Base-by-base conservation (phyloP, 805 yeast species). In the Wickerhamomyces canadensis region DNA sequence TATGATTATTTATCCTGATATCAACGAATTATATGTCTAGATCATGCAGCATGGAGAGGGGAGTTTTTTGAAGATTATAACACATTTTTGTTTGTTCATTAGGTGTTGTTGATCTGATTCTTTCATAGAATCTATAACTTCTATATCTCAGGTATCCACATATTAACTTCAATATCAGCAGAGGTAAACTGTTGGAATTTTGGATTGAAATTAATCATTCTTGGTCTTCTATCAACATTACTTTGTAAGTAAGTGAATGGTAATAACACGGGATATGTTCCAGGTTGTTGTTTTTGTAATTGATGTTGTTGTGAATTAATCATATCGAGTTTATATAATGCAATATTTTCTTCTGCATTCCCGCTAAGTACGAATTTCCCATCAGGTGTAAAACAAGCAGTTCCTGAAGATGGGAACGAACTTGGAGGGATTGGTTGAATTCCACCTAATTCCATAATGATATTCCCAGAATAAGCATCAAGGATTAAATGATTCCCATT, bases 391-490 rank as follows among this genome's bases (percentile, higher is more conserved):
- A 80, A 72, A 15, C 82, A 64, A 1, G 77, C 69, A 10, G 72
- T 67, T 1, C 84, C 84, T 0, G 78, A 68, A 38, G 74, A 73
- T 32, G 75, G 69, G 43, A 57, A 64, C 21, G 58, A 61, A 33
- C 66, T 45, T 5, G 60, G 51, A n/a, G 72, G 71, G 35, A 77
- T 58, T 0, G 74, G 67, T 12, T 51, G 52, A 19, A 71, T 72
- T 0, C 82, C 82, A 2, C 57, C 51, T n/a, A 81, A 59, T 16
- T 57, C 57, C 19, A 73, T 62, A 42, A 70, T 49, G 5, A 68
- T 52, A 10, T 67, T 58, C 15, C 93, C 93, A 49, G 67, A 70
- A 44, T 78, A 80, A 0, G 95, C 80, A 52, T 88, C 94, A 22
- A 80, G 54, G 2, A 88, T 60, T 36, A 79, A 64, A 53, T 83